Base-by-base conservation (phyloP, 2,329 filamentous ascomycete species). In the Raffaelea albimanens region DNA sequence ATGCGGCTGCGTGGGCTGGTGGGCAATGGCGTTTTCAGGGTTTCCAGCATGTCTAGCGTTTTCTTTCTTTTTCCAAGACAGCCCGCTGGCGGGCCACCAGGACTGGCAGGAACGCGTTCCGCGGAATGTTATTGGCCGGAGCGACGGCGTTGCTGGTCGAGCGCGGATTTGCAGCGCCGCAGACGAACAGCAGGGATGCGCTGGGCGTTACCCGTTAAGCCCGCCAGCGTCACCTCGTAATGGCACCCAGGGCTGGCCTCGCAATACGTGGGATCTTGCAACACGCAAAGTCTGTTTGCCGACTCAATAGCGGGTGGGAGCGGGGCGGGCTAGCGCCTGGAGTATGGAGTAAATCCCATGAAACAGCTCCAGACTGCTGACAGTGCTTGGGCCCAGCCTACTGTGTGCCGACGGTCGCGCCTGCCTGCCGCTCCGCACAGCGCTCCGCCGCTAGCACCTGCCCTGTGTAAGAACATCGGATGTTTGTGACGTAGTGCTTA, bases 401-500 rank as follows among this genome's bases (percentile, higher is more conserved):
- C n/a, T n/a, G n/a, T n/a, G n/a, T n/a, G n/a, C n/a, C n/a, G n/a
- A n/a, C n/a, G n/a, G n/a, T n/a, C n/a, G n/a, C n/a, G n/a, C n/a
- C n/a, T n/a, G 25, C 25, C 25, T 29, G 45, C 38, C 39, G 29
- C 38, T 43, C 40, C 44, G 40, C 19, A 38, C 34, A 47, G 13
- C 25, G 25, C 25, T 29, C 25, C 25, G 18, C 40, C 46, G 34
- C 46, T 47, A 40, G 41, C 10, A 21, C n/a, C 18, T 29, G 25
- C 25, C n/a, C 25, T 36, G 45, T 25, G 20, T 13, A 22, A 4
- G 23, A 40, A 43, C 21, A 45, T 48, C 47, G 47, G 47, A 48
- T 48, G 47, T 48, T 48, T 45, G 38, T 48, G 47, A 48, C 47
- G 47, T 48, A 48, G 43, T 39, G 41, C 21, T 38, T 33, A 43